Base-by-base conservation (phyloP, 2,329 filamentous ascomycete genomes). In the Colletotrichum horii region DNA sequence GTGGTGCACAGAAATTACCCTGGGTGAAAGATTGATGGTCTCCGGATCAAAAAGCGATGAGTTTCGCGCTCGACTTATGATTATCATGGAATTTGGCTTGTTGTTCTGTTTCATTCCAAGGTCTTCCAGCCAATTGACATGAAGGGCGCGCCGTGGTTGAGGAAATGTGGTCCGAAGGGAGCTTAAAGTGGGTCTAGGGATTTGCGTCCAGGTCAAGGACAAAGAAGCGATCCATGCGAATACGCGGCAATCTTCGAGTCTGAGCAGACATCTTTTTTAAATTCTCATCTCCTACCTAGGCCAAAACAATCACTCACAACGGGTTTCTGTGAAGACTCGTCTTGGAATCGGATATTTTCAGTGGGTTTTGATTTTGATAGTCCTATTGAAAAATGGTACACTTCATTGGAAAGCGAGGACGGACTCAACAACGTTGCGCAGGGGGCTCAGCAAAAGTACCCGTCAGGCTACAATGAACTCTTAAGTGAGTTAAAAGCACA, bases 81-180 rank as follows among this genome's bases (percentile, higher is more conserved):
- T 6, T n/a, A n/a, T 43, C 38, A 43, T 43, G 38, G n/a, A n/a
- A 43, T 43, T 43, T n/a, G 12, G 14, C 22, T 43, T 26, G 22
- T 9, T 22, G 30, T 55, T 70, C 65, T 60, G 22, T 26, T 16
- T 32, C 30, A 11, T 62, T 73, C 70, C 9, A 56, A 36, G 12
- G 4, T 32, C 48, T 68, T 72, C 62, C 11, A 48, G 0, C 30
- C 22, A n/a, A 14, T 69, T 69, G 66, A 70, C 66, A 62, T 24
- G 58, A 70, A 73, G 71, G 71, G 71, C 71, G 71, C 12, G 15
- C 43, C 34, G 52, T 48, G 24, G 3, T 55, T 43, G 28, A 62
- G 15, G 66, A 64, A 34, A 64, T 70, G 56, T 58, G 66, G 71
- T 58, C 56, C 43, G 24, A 62, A 64, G 15, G 8, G 56, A 8